Evolutionary conservation across 164 flowering plant genomes (phyloP).

Genomic region (Aristolochia contorta): DNA sequence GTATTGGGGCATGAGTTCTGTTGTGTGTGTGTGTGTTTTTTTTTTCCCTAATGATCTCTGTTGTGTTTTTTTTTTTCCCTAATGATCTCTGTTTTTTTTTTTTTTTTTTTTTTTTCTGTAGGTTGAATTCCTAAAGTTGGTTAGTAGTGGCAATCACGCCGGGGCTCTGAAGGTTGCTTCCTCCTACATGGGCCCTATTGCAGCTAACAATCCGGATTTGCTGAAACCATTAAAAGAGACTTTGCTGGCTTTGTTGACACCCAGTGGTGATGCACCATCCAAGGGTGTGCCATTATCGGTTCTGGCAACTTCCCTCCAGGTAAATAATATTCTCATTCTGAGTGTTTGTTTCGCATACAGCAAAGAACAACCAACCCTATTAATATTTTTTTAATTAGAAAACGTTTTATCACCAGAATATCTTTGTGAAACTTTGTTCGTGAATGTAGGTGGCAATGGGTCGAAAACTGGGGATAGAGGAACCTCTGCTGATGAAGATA

Average conservation of each 20-base stretch:
- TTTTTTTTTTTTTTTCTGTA: conserved; percentile 30
- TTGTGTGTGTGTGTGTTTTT: too few relatives aligned
- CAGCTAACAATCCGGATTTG: conserved; percentile 57
- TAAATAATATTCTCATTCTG: conserved; percentile 9
- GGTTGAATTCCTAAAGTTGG: conserved; percentile 94
- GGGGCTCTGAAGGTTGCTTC: conserved; percentile 74
- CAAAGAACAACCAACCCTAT: not conserved
- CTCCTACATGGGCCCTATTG: conserved; percentile 82
- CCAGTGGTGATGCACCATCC: conserved; percentile 47
- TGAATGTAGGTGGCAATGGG: conserved; percentile 70
- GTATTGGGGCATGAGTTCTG: too few relatives aligned
- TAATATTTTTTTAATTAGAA: not conserved
- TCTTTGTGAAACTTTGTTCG: not conserved
- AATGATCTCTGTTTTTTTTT: not conserved
- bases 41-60: too few relatives aligned
- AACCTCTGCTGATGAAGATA: conserved; percentile 92
- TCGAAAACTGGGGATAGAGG: conserved; percentile 78
- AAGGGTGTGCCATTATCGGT: conserved; percentile 59
- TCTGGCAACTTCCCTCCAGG: conserved; percentile 92
- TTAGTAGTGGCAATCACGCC: conserved; percentile 62
- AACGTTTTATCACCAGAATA: too few relatives aligned
- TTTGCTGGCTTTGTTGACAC: conserved; percentile 60
- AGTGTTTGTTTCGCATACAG: not conserved
- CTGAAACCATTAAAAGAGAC: conserved; percentile 93
- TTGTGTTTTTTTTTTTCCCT: conserved; percentile 1